Percentiles rank a stretch among this genome's conserved stretches.
Conservation (phyloP, 768 basidiomycete species). For the Pseudohyphozyma bogoriensis region DNA sequence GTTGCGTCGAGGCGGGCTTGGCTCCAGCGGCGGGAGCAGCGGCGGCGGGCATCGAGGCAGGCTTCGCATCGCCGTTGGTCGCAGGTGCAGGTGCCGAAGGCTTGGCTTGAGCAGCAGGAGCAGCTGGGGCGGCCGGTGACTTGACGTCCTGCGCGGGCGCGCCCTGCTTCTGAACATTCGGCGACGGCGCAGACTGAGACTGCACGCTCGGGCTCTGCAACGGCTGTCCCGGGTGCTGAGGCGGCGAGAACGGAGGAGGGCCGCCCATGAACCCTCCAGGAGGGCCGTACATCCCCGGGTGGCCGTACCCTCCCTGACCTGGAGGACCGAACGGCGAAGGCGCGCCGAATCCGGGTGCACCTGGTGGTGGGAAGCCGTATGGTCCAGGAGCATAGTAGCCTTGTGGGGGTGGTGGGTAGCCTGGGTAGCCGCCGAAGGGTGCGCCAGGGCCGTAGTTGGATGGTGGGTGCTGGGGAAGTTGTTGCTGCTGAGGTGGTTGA, state of each 20-base stretch:
- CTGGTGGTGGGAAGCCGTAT: neutral
- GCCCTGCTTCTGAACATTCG: slow-evolving; percentile 1
- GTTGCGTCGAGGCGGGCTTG: neutral
- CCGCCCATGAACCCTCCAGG: neutral
- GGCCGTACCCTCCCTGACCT: neutral
- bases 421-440: neutral
- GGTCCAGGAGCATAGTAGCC: slow-evolving; percentile 8
- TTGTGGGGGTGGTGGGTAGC: slow-evolving; percentile 4
- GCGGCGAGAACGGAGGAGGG: slow-evolving; percentile 4
- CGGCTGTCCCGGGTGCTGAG: slow-evolving; percentile 1
- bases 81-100: slow-evolving; percentile 3
- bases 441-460: slow-evolving; percentile 7
- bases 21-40: slow-evolving; percentile 7
- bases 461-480: slow-evolving; percentile 3
- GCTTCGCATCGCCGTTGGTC: slow-evolving; percentile 2
- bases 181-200: neutral
- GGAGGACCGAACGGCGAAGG: neutral
- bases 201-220: slow-evolving; percentile 6
- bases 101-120: neutral
- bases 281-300: neutral
- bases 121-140: neutral
- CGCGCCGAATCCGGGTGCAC: no score
- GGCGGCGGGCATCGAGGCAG: neutral
- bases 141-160: neutral
- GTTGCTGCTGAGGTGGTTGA: slow-evolving; percentile 8